phyloP scores from a whole-genome alignment of 2,329 filamentous ascomycete species.

The Fusarium sp. region DNA sequence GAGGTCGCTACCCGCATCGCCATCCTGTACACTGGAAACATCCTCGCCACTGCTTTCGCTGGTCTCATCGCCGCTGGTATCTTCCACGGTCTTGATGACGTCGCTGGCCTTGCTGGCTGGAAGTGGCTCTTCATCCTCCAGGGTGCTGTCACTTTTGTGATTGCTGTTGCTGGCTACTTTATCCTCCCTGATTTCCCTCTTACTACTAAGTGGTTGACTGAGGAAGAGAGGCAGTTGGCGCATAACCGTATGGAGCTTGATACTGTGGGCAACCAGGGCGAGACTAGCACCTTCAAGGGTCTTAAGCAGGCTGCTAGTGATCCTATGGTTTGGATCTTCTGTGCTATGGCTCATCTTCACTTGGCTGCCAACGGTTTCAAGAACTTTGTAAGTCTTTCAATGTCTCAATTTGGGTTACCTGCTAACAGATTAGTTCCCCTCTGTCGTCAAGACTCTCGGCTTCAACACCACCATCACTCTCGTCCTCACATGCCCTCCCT shows the following conservation, averaged over 20 bases:
- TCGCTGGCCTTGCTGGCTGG: constrained; percentile 43
- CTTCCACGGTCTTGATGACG: constrained; percentile 47
- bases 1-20: constrained; percentile 55
- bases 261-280: constrained; percentile 54
- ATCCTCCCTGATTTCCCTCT: constrained; percentile 51
- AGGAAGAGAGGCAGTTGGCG: constrained; percentile 56
- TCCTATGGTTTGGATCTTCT: constrained; percentile 59
- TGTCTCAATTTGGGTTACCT: fast-evolving
- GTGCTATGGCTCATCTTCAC: constrained; percentile 61
- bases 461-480: constrained; percentile 45
- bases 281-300: constrained; percentile 53
- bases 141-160: constrained; percentile 55
- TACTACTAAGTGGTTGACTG: constrained; percentile 54
- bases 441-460: constrained; percentile 44
- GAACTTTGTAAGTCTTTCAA: constrained; percentile 33
- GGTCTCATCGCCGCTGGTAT: constrained; percentile 57
- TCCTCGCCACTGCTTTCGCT: constrained; percentile 51
- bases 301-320: constrained; percentile 56
- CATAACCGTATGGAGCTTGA: constrained; percentile 55
- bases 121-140: constrained; percentile 71
- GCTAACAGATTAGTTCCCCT: constrained; percentile 30
- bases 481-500: constrained; percentile 53
- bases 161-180: constrained; percentile 43
- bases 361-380: constrained; percentile 59
- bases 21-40: constrained; percentile 55